Percentiles rank a stretch among this genome's conserved stretches.
phyloP scores from a whole-genome alignment of 2,329 filamentous ascomycete species.

The Penicillium thymicola region DNA sequence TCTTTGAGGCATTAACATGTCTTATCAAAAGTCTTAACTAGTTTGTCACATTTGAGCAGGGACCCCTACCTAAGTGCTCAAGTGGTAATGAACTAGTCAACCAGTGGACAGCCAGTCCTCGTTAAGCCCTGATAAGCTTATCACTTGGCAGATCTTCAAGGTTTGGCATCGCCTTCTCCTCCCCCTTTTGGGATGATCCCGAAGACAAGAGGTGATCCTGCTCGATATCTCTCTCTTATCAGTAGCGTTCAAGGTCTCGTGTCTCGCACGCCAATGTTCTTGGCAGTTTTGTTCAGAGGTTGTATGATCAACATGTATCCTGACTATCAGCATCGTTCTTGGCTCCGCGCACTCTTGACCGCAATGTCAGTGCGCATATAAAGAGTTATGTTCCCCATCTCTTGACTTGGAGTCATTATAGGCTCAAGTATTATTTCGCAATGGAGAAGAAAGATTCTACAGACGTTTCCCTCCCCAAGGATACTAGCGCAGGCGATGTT shows the following conservation, averaged over 20 bases:
- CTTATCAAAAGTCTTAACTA: conserved; percentile 1
- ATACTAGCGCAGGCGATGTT: conserved; percentile 15
- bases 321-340: conserved; percentile 7
- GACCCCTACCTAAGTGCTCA: neutral
- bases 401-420: neutral
- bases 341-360: conserved; percentile 9
- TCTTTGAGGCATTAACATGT: neutral
- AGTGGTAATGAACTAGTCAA: neutral
- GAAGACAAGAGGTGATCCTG: neutral
- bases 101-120: neutral
- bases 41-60: neutral
- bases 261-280: neutral
- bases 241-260: neutral
- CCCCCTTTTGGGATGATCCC: conserved; percentile 12
- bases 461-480: conserved; percentile 12
- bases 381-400: conserved; percentile 10
- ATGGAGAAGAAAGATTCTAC: conserved; percentile 21
- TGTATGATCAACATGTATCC: neutral
- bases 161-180: conserved; percentile 17
- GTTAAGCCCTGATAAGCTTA: conserved; percentile 11
- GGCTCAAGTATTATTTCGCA: neutral
- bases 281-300: neutral
- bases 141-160: conserved; percentile 15
- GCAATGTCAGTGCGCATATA: conserved; percentile 14
- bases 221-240: conserved; percentile 3